These are phyloP conservation scores for Entomophthora muscae DNA, from an alignment of 371 early-diverging fungal species.

Conservation along the genomic window DNA sequence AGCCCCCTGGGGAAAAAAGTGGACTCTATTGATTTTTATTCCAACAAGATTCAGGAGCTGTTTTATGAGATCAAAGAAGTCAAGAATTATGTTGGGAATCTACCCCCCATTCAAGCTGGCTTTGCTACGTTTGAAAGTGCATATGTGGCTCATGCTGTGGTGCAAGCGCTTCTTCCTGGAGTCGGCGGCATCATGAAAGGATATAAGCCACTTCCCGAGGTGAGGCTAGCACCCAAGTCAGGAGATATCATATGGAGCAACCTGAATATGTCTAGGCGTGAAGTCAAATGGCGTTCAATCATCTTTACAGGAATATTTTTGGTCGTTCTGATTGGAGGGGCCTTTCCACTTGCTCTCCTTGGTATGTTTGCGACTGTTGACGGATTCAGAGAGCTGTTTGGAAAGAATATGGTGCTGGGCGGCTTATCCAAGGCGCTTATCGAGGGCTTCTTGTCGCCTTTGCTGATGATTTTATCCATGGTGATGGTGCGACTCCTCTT, in stretches of 20 bases:
- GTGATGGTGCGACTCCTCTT: neutral
- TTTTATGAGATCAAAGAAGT: conserved; percentile 40
- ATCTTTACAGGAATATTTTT: neutral
- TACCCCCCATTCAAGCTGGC: conserved; percentile 39
- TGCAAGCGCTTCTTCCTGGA: conserved; percentile 4
- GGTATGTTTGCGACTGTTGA: neutral
- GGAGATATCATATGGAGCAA: conserved; percentile 11
- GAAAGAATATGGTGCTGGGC: neutral
- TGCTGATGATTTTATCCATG: neutral
- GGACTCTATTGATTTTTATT: conserved; percentile 61
- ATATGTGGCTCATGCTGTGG: conserved; percentile 32
- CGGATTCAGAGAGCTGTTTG: neutral
- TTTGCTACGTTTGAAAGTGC: conserved; percentile 53
- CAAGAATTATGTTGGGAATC: conserved; percentile 23
- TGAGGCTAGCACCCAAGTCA: conserved; percentile 10
- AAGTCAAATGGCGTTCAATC: neutral
- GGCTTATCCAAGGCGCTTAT: neutral
- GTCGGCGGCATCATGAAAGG: neutral
- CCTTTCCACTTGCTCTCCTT: neutral
- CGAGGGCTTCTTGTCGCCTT: neutral
- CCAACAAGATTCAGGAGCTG: conserved; percentile 38
- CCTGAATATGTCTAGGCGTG: neutral
- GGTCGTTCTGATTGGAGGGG: neutral
- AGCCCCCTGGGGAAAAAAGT: conserved; percentile 29
- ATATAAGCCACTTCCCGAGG: neutral